Percentiles rank a stretch among this genome's conserved stretches.
These are phyloP conservation scores for Agrocybe chaxingu DNA, from an alignment of 768 basidiomycete genomes.

Conservation along the genomic window DNA sequence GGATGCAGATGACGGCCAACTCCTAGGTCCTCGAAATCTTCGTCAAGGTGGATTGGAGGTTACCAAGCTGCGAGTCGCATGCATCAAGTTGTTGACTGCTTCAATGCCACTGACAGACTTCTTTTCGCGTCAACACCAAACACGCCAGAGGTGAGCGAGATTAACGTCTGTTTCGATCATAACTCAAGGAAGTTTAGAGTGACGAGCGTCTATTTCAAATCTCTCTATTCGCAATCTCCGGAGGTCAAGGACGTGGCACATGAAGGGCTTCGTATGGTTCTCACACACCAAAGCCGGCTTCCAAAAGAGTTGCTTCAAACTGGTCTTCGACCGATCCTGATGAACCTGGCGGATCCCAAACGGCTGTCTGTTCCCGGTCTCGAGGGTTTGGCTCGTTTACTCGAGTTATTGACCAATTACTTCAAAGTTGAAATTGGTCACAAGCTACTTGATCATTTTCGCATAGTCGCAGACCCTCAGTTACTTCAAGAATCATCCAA, in stretches of 20 bases:
- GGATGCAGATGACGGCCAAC: constrained; percentile 88
- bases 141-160: constrained; percentile 73
- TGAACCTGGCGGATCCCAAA: constrained; percentile 97
- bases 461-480: constrained; percentile 85
- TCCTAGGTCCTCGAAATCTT: constrained; percentile 69
- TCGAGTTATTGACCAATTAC: constrained; percentile 95
- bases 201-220: constrained; percentile 96
- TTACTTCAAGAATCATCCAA: constrained; percentile 78
- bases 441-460: constrained; percentile 96
- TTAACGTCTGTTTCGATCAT: not conserved
- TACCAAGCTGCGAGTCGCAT: constrained; percentile 87
- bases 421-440: constrained; percentile 99
- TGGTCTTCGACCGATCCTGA: constrained; percentile 91
- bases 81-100: constrained; percentile 89
- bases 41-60: constrained; percentile 81
- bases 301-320: constrained; percentile 95
- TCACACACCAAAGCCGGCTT: constrained; percentile 85
- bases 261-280: constrained; percentile 85
- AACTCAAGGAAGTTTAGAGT: constrained; percentile 42
- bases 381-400: constrained; percentile 89
- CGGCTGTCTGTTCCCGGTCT: constrained; percentile 87
- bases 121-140: constrained; percentile 79
- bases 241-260: constrained; percentile 97
- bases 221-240: constrained; percentile 84
- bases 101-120: constrained; percentile 95